These are phyloP conservation scores for Volvox africanus DNA, from an alignment of 139 green algal genomes.

Conservation along the genomic window DNA sequence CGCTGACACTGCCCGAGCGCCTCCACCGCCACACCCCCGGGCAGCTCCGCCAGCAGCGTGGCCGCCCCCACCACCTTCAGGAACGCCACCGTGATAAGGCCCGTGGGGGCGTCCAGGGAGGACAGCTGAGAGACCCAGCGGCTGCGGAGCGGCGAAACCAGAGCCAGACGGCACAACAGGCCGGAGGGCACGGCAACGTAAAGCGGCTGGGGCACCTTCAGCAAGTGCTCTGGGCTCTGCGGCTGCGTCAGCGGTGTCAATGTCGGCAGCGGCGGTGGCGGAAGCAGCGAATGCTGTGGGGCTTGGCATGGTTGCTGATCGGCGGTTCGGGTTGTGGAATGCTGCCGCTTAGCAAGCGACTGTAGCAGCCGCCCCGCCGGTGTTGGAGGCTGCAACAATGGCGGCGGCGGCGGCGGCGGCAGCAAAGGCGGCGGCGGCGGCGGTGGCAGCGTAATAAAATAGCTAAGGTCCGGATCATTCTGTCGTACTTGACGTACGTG, in stretches of 20 bases:
- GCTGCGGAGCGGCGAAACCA: neutral
- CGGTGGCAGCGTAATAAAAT: no score
- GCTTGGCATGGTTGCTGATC: no score
- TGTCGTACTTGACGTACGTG: no score
- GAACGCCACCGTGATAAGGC: neutral
- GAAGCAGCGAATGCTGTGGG: neutral
- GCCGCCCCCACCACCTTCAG: conserved; percentile 32
- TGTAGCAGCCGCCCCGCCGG: no score
- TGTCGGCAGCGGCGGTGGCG: neutral
- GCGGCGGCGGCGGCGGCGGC: neutral
- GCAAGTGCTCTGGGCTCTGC: neutral
- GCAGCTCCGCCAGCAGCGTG: conserved; percentile 42
- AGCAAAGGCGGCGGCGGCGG: neutral
- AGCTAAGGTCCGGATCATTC: no score
- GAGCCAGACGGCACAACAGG: conserved; percentile 29
- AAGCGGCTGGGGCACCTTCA: neutral
- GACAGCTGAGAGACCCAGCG: neutral
- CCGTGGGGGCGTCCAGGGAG: neutral
- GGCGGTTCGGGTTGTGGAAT: no score
- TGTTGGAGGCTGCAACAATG: neutral
- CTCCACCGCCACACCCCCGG: neutral
- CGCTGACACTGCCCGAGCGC: conserved; percentile 21
- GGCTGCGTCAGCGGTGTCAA: neutral
- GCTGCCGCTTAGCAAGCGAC: no score
- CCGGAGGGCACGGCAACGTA: neutral